Base-by-base conservation (phyloP, 2,329 filamentous ascomycete genomes). In the Cryphonectria carpinicola region DNA sequence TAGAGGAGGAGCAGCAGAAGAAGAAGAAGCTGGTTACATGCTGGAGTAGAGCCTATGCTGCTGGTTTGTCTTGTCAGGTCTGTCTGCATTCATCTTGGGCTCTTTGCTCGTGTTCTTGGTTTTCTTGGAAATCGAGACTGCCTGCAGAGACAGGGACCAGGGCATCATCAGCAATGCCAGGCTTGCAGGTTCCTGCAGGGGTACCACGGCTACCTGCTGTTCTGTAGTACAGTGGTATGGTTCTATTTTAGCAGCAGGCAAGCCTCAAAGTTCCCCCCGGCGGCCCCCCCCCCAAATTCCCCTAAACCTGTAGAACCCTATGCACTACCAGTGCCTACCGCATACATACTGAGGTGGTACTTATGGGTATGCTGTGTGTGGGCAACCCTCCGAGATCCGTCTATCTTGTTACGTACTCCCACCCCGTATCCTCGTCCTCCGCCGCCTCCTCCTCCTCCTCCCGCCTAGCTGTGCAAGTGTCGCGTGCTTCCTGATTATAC, bases 401-500 rank as follows among this genome's bases (percentile, higher is more conserved):
- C 54, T n/a, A 32, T 32, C 28, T 58, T 19, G 13, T 19, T 49
- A n/a, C 46, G 22, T 49, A n/a, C 10, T 49, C 22, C 37, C 11
- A 32, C 37, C 37, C 46, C 46, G 19, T 49, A 49, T 49, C 17
- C 43, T 46, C 43, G 1, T 46, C 43, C 43, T 4, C 43, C 43
- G 28, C 28, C n/a, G 1, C 41, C 52, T 10, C 7, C 49, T 1
- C n/a, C 49, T 46, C 52, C 25, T 28, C 52, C 11, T 56, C 52
- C 37, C 37, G 10, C 37, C 37, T 39, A 39, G 8, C 37, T n/a
- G 46, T 49, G 22, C 22, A n/a, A n/a, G 46, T 58, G 54, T 58
- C 54, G 54, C 54, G 54, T 58, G 54, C 54, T 25, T 32, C 54
- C 54, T 11, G 54, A 58, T 58, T 58, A 14, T 58, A 35, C 54